Base-by-base conservation (phyloP, 306 rosid genomes). In the Datisca glomerata region DNA sequence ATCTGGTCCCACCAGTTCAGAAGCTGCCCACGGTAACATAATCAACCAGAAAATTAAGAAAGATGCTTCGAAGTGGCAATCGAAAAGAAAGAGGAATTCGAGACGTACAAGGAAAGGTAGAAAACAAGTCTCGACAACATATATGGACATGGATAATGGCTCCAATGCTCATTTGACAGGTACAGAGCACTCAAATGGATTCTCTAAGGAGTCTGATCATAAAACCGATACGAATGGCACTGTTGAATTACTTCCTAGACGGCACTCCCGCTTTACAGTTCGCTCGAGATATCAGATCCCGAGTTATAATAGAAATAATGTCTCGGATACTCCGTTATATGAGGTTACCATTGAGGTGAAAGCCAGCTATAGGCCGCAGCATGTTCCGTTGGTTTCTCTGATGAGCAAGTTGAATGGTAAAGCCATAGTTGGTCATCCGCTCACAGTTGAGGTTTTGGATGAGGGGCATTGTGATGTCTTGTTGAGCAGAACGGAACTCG, bases 361-460 rank as follows among this genome's bases (percentile, higher is more conserved):
- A 51, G 80, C 98, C 43, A 80, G 79, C 70, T 84, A 84, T 63
- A 64, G 73, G 55, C 86, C 96, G 22, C 92, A 73, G 37, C 96
- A 84, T 52, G 96, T 84, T 34, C 98, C 98, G 1, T 41, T 91
- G 72, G 98, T 91, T 67, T 91, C 98, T 25, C 83, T 91, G 39
- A 84, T 67, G 85, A 91, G 98, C 56, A 84, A 91, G 66, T 47
- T 80, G 78, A 78, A 75, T 45, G 85, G 93, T 38, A 80, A 84
- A 66, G 92, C 98, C 61, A 75, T 91, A 41, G 76, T 91, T 19
- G 98, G 98, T 36, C 96, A 84, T 70, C 98, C 98, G 53, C 60
- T 84, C 47, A 59, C 81, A 1, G 76, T 84, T 57, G 95, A 91
- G 66, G 69, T 55, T 24, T 60, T 91, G 69, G 74, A 58, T 10